Percentiles rank a stretch among this genome's conserved stretches.
These are phyloP conservation scores for Bauhinia variegata DNA, from an alignment of 306 rosid species.

Conservation along the genomic window DNA sequence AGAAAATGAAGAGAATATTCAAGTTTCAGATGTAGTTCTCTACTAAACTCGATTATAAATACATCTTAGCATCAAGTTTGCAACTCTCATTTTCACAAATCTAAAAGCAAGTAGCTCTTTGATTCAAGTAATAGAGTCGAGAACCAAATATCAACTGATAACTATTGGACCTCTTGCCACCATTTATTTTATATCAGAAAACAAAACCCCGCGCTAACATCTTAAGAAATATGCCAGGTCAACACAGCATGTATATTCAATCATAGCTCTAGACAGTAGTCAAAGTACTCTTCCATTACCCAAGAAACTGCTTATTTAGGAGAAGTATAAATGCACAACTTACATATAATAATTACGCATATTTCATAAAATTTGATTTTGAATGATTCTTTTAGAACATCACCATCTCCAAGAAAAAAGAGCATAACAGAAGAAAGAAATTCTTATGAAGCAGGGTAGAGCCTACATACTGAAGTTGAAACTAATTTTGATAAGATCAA, in stretches of 20 bases:
- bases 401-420: no score
- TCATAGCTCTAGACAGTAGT: not conserved
- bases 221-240: not conserved
- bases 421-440: no score
- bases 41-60: not conserved
- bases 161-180: not conserved
- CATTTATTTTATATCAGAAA: not conserved
- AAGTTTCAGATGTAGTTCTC: no score
- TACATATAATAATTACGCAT: not conserved
- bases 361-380: no score
- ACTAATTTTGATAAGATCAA: no score
- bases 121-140: no score
- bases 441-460: no score
- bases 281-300: not conserved
- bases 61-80: not conserved
- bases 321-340: not conserved
- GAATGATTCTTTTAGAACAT: no score
- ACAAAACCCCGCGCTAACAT: not conserved
- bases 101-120: no score
- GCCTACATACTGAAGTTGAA: no score
- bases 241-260: slow-evolving; percentile 3
- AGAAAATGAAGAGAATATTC: not conserved
- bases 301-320: not conserved
- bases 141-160: no score
- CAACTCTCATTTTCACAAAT: no score